Evolutionary conservation across 2,329 filamentous ascomycete species (phyloP).

Genomic region (Laburnicola sp.): DNA sequence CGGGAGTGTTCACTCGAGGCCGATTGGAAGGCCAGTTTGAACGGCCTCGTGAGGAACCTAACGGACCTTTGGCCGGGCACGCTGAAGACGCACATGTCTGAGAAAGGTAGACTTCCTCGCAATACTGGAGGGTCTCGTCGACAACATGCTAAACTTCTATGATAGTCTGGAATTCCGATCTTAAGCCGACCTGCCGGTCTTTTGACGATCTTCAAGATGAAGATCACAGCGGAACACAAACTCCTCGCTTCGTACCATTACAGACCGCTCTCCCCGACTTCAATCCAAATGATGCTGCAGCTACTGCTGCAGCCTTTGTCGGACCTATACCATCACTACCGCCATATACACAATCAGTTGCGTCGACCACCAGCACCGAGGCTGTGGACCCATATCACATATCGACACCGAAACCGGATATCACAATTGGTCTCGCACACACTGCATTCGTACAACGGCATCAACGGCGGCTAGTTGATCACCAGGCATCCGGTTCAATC

Average conservation of each 20-base stretch:
- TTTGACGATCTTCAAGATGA: conserved; percentile 10
- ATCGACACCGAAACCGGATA: conserved; percentile 24
- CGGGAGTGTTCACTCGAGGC: conserved; percentile 18
- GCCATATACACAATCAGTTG: conserved; percentile 17
- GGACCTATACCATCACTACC: conserved; percentile 17
- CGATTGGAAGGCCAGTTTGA: conserved; percentile 21
- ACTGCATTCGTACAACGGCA: conserved; percentile 10
- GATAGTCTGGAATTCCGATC: conserved; percentile 19
- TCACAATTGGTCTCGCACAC: conserved; percentile 19
- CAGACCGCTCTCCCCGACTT: conserved; percentile 12
- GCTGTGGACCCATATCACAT: conserved; percentile 23
- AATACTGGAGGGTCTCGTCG: background rate
- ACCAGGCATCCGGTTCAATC: conserved; percentile 15
- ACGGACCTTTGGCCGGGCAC: conserved; percentile 9
- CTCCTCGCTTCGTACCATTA: conserved; percentile 8
- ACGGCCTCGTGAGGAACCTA: conserved; percentile 14
- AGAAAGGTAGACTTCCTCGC: conserved; percentile 16
- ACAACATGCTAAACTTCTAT: background rate
- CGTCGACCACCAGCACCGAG: conserved; percentile 21
- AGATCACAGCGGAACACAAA: conserved; percentile 8
- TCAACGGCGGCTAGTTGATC: conserved; percentile 11
- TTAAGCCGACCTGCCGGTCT: conserved; percentile 17
- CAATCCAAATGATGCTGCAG: conserved; percentile 10
- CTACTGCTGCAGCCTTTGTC: conserved; percentile 9
- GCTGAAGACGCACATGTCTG: conserved; percentile 18